Evolutionary conservation across 306 rosid species (phyloP).

Genomic region (Lablab purpureus): DNA sequence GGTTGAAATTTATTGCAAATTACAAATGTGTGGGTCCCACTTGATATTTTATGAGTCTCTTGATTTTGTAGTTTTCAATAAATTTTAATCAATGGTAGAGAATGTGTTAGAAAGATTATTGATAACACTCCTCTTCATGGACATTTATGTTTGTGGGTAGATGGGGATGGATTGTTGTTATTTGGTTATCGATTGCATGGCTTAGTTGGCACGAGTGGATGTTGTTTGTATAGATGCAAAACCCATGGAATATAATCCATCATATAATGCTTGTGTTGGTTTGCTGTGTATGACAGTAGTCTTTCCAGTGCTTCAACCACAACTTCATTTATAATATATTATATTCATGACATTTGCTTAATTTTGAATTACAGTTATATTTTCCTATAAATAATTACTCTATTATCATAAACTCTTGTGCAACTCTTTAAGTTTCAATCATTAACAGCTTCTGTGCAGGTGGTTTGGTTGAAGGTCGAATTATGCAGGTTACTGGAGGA

Average conservation of each 20-base stretch:
- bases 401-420: constrained; percentile 34
- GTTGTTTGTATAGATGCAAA: constrained; percentile 32
- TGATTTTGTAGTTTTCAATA: too few relatives aligned
- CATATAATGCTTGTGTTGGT: constrained; percentile 15
- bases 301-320: constrained; percentile 34
- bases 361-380: constrained; percentile 34
- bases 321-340: constrained; percentile 20
- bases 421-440: constrained; percentile 52
- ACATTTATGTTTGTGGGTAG: neutral
- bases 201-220: constrained; percentile 20
- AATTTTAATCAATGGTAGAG: neutral
- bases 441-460: constrained; percentile 73
- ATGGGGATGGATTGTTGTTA: constrained; percentile 20
- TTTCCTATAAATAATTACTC: constrained; percentile 35
- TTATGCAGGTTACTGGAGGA: constrained; percentile 93
- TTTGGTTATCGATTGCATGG: constrained; percentile 8
- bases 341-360: constrained; percentile 38
- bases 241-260: constrained; percentile 7
- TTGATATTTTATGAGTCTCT: neutral
- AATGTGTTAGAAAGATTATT: neutral
- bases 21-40: neutral
- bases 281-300: constrained; percentile 19
- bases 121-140: neutral
- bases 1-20: too few relatives aligned
- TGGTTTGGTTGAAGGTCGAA: constrained; percentile 91